Evolutionary conservation across 2,329 filamentous ascomycete species (phyloP), one percentile per base, ranked within the genome.

Genomic region (Karstenula rhodostoma): DNA sequence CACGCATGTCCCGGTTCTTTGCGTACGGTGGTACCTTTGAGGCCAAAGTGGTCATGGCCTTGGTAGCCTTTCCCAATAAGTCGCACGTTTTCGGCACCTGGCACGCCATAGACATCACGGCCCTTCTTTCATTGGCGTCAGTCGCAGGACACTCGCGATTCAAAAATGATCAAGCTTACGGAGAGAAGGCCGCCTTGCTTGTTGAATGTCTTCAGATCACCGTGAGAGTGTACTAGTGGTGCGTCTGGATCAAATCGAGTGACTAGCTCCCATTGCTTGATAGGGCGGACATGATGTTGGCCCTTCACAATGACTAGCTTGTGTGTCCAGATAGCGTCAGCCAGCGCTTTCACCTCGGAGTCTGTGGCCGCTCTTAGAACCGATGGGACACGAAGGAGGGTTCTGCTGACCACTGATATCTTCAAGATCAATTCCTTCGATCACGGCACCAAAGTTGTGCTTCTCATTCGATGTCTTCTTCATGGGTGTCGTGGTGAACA

Each of bases 11-110:
- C 72, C 17, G 76, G 67, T 3, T 58, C 66, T 27, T 66, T 64
- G 17, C 54, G 23, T 63, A 75, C 67, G 57, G 68, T 79, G 43
- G 71, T 68, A 56, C 80, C 70, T 61, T 80, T 77, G 57, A 83
- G 67, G 4, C 80, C 80, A 53, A 78, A 82, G 66, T 82, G 80
- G 61, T 82, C 75, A 7, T 73, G 68, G 8, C 80, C 80, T 69
- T 83, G 81, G 63, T 77, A 79, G 0, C 80, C 80, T 61, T 82
- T 82, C 17, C 81, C 81, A 43, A 83, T 79, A 3, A 83, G 66
- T 17, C 79, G 77, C 8, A 83, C 76, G 57, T 82, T 81, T 37
- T 80, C 80, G 5, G 78, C 80, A 2, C 77, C 77, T 1, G 80
- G 80, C 22, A 82, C 78, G 4, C 75, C 37, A 33, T 22, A 23